phyloP scores from a whole-genome alignment of 371 early-diverging fungal genomes.

The Vairimorpha apis region DNA sequence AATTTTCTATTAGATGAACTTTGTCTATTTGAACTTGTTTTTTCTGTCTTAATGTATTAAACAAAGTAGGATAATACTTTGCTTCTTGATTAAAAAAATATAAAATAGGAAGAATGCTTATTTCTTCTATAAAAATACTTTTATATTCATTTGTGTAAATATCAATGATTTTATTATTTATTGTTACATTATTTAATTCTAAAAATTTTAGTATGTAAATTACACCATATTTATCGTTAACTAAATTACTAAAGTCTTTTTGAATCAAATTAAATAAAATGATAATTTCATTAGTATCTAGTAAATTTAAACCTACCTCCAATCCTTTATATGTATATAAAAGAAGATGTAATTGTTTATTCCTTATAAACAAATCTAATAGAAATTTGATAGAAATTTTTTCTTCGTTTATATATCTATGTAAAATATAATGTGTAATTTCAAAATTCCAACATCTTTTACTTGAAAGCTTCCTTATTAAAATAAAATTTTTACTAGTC shows the following conservation, averaged over 20 bases:
- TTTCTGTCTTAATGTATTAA: constrained; percentile 6
- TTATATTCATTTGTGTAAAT: neutral
- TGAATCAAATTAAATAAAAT: neutral
- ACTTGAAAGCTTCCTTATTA: neutral
- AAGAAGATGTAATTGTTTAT: neutral
- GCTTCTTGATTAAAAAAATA: constrained; percentile 19
- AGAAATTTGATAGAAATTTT: neutral
- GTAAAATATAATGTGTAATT: neutral
- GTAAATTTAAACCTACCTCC: neutral
- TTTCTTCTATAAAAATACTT: constrained; percentile 4
- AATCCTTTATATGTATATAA: neutral
- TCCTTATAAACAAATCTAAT: neutral
- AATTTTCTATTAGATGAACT: neutral
- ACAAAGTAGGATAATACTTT: constrained; percentile 12
- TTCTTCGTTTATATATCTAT: neutral
- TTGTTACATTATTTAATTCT: neutral
- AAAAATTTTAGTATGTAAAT: constrained; percentile 5
- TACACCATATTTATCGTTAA: constrained; percentile 10
- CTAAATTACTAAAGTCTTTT: neutral
- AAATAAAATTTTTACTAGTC: neutral
- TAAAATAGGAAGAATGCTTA: neutral
- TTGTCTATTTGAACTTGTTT: neutral
- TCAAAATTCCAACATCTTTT: constrained; percentile 1
- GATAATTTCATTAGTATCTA: neutral
- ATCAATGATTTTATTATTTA: neutral